Conservation (phyloP, 257 asterid species). For the Solanum bulbocastanum region DNA sequence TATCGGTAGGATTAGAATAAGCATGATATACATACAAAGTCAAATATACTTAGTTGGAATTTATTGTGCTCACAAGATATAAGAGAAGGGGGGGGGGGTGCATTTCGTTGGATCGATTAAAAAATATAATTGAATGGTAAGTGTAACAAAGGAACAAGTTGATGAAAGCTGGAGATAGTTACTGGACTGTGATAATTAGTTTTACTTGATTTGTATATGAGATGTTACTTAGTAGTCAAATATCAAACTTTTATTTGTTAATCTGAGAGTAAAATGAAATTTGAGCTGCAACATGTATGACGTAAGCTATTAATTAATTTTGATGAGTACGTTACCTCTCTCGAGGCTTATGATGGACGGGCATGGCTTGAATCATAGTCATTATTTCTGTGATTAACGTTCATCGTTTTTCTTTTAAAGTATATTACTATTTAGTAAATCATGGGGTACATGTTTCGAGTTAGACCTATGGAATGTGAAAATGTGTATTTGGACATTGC, state of each 20-base stretch:
- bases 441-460: background rate
- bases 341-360: background rate
- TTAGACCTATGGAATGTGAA: background rate
- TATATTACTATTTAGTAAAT: background rate
- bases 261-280: background rate
- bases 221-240: background rate
- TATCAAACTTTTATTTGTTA: background rate
- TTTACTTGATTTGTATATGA: background rate
- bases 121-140: background rate
- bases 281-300: background rate
- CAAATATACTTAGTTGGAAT: background rate
- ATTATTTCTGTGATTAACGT: background rate
- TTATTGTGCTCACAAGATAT: background rate
- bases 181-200: background rate
- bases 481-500: conserved; percentile 1
- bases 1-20: background rate
- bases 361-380: background rate
- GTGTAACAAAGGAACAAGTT: background rate
- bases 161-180: background rate
- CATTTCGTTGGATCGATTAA: background rate
- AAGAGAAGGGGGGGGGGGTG: background rate
- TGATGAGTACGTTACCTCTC: background rate
- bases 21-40: background rate
- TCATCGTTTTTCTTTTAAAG: background rate
- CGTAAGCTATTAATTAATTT: background rate